Evolutionary conservation across 202 grass and related monocot genomes (phyloP).

Genomic region (Schoenoplectus tabernaemontani): DNA sequence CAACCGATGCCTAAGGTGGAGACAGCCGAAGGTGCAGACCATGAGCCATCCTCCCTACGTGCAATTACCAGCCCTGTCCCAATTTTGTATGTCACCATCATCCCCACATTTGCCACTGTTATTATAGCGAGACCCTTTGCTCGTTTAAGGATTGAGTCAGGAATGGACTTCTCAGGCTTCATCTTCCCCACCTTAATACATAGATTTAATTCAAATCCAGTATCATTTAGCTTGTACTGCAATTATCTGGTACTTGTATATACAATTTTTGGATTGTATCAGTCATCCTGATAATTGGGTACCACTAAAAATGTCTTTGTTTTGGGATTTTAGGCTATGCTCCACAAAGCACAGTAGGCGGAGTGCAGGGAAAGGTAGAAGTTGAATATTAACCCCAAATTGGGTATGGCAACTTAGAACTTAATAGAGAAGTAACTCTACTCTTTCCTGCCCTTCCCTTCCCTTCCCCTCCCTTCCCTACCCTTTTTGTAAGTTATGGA

Average conservation of each 20-base stretch:
- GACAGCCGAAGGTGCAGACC: conserved; percentile 82
- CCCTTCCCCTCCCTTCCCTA: too few species aligned
- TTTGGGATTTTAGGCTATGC: neutral
- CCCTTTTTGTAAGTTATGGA: neutral
- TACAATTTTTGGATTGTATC: neutral
- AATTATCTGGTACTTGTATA: neutral
- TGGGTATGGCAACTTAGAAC: neutral
- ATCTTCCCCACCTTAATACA: conserved; percentile 56
- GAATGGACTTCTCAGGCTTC: conserved; percentile 70
- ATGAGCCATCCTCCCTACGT: conserved; percentile 68
- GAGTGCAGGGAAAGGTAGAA: neutral
- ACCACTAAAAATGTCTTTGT: neutral
- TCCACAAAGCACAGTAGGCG: neutral
- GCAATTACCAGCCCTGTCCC: conserved; percentile 76
- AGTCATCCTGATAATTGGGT: neutral
- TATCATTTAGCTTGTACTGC: neutral
- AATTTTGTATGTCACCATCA: conserved; percentile 82
- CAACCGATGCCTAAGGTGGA: conserved; percentile 80
- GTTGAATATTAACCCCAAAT: neutral
- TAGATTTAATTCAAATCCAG: neutral
- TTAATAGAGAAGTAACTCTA: neutral
- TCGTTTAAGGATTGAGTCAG: conserved; percentile 71
- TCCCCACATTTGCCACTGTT: conserved; percentile 62
- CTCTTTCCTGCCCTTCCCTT: neutral
- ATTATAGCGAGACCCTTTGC: conserved; percentile 92